Evolutionary conservation across 2,329 filamentous ascomycete genomes (phyloP).

Genomic region (Zymoseptoria pseudotritici): DNA sequence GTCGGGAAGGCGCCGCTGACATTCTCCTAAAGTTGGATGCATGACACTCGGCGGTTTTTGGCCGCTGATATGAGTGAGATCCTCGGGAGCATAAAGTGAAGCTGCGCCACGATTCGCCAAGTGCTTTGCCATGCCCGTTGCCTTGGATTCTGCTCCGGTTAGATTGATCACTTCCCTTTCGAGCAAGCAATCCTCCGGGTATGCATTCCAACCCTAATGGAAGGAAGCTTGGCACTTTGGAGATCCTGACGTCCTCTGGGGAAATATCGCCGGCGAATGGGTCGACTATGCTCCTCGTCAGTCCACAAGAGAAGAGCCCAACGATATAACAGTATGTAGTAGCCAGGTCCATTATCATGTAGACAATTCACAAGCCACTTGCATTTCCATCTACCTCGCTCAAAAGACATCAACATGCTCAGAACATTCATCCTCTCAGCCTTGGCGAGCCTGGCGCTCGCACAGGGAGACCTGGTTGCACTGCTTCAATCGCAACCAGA

Average conservation of each 20-base stretch:
- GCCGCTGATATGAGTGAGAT: background rate
- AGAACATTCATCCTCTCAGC: background rate
- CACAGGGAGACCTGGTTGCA: conserved; percentile 9
- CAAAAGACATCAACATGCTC: background rate
- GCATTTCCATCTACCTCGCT: background rate
- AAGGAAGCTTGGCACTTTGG: background rate
- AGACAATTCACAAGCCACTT: background rate
- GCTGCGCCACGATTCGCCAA: background rate
- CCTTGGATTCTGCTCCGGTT: background rate
- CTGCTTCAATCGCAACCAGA: conserved; percentile 8
- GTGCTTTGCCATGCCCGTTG: background rate
- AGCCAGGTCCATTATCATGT: background rate
- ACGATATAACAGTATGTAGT: background rate
- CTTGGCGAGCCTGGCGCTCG: background rate
- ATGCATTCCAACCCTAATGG: background rate
- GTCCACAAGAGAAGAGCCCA: background rate
- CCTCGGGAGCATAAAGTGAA: background rate
- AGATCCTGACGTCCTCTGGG: background rate
- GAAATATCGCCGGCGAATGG: background rate
- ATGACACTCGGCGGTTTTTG: background rate
- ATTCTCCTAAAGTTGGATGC: background rate
- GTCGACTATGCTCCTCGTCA: background rate
- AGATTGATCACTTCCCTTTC: background rate
- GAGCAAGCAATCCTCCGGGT: background rate
- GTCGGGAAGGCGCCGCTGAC: background rate